Conservation (phyloP, 352 stramenopile species). For the Phytophthora agathidicida region DNA sequence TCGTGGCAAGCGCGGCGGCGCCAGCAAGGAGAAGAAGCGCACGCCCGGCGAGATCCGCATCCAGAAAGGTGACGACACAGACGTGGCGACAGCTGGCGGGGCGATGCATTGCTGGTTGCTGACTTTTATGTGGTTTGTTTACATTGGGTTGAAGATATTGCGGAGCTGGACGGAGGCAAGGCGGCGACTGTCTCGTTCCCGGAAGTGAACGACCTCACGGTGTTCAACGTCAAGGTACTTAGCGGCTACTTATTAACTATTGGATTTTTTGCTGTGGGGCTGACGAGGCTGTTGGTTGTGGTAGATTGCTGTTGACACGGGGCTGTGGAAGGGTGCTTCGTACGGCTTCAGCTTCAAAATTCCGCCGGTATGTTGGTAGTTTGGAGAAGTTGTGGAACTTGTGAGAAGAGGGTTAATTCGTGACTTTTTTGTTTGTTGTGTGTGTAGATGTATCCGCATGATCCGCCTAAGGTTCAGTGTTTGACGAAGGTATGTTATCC, state of each 20-base stretch:
- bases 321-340: conserved; percentile 96
- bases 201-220: conserved; percentile 97
- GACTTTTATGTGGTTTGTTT: not conserved
- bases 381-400: not conserved
- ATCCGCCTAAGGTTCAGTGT: conserved; percentile 97
- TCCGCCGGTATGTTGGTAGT: conserved; percentile 76
- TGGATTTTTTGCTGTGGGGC: not conserved
- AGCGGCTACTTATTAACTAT: not conserved
- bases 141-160: conserved; percentile 89
- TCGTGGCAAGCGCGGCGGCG: conserved; percentile 69
- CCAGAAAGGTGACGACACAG: conserved; percentile 93
- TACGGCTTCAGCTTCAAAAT: conserved; percentile 99
- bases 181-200: conserved; percentile 96
- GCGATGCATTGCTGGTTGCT: no score
- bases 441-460: conserved; percentile 93
- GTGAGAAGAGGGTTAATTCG: not conserved
- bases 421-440: conserved; percentile 7
- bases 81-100: no score
- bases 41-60: conserved; percentile 98
- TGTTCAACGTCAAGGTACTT: conserved; percentile 88
- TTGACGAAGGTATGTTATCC: conserved; percentile 89
- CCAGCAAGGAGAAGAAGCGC: conserved; percentile 91
- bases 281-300: conserved; percentile 5
- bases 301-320: conserved; percentile 93
- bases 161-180: conserved; percentile 97